Base-by-base conservation (phyloP, 2,329 filamentous ascomycete species). In the Penicillium hordei region DNA sequence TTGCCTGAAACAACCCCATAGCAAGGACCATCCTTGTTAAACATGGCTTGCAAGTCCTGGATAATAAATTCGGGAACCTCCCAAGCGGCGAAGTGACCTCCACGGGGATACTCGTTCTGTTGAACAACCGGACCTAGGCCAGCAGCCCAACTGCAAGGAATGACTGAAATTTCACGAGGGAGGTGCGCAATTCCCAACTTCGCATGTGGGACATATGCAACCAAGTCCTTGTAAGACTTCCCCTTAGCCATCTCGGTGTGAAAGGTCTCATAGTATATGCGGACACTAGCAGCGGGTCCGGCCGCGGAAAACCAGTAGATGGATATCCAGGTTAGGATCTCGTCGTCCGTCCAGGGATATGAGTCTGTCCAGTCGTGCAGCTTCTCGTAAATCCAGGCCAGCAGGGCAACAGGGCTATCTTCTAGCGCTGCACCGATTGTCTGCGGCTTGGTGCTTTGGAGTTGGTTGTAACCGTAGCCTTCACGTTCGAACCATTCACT, bases 321-420 rank as follows among this genome's bases (percentile, higher is more conserved):
- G 39, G 81, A 85, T 0, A 92, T 74, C 90, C 89, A 93, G 0
- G 86, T 90, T 17, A 90, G 74, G 8, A 93, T 81, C 74, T 93
- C 89, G 50, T 92, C 88, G 56, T 91, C 86, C 0, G 85, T 88
- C 89, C 89, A 93, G 0, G 83, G 77, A 67, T 91, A 91, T 1
- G 67, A 68, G 66, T 93, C 89, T 0, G 86, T 87, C 90, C 90
- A 93, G 67, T 90, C 87, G 62, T 88, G 84, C 23, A 94, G 76
- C 69, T 94, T 93, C 74, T 93, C 90, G 62, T 89, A 89, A 39
- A 93, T 86, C 90, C 90, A 94, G 0, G 88, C 83, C 0, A 93
- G 77, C 5, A 91, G 75, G 0, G 83, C 88, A 0, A 90, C 83
- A 0, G 90, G 90, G 4, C 83, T 87, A 69, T 93, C 89, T 1